These are phyloP conservation scores for Puccinia polysora DNA, from an alignment of 1,284 basidiomycete species.

Conservation along the genomic window DNA sequence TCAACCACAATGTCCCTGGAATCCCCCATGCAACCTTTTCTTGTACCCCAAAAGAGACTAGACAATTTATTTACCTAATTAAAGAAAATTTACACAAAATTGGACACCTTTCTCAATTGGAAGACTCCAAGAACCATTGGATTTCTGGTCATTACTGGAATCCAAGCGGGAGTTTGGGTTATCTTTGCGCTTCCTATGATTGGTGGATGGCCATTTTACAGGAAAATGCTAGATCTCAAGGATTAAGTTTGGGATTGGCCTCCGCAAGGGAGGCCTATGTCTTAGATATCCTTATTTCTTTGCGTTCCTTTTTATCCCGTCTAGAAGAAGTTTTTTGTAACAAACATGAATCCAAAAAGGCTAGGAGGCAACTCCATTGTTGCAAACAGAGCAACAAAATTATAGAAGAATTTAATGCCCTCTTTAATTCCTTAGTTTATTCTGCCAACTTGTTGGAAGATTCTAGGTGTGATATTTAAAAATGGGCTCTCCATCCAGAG, in stretches of 20 bases:
- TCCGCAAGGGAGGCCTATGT: background rate
- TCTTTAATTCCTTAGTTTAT: slow-evolving; percentile 13
- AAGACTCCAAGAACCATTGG: slow-evolving; percentile 9
- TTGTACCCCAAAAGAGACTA: no score
- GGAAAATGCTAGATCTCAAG: slow-evolving; percentile 15
- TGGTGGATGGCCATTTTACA: slow-evolving; percentile 14
- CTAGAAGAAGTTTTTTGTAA: slow-evolving; percentile 1
- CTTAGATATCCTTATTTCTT: background rate
- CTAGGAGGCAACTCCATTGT: background rate
- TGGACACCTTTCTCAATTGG: no score
- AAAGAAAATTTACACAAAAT: no score
- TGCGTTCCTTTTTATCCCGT: background rate
- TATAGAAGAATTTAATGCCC: slow-evolving; percentile 18
- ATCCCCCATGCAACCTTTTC: no score
- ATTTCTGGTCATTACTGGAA: background rate
- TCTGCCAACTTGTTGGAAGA: background rate
- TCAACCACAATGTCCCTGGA: no score
- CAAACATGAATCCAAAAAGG: slow-evolving; percentile 1
- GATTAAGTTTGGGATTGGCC: background rate
- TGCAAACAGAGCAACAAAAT: background rate
- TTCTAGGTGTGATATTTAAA: slow-evolving; percentile 1
- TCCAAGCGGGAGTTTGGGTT: background rate
- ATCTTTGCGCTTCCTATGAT: background rate
- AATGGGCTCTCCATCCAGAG: background rate
- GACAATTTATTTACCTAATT: no score